Evolutionary conservation across 805 yeast species (phyloP).

Genomic region (Vanderwaltozyma verrucispora): DNA sequence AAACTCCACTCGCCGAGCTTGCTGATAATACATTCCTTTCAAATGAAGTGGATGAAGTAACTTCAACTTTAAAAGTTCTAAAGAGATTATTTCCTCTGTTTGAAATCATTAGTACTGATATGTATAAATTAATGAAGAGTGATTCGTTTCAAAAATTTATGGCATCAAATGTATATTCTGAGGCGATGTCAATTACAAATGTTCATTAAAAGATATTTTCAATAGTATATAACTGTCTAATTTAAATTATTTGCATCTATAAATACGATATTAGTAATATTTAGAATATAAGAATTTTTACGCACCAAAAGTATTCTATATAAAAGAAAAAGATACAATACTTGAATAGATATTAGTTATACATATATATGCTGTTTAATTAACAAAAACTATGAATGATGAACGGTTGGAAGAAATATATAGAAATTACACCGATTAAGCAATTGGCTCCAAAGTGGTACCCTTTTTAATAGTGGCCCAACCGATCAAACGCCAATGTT

Average conservation of each 20-base stretch:
- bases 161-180: constrained; percentile 31
- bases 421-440: constrained; percentile 10
- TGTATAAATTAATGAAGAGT: constrained; percentile 51
- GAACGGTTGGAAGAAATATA: constrained; percentile 1
- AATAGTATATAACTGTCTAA: not conserved
- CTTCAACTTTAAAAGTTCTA: constrained; percentile 28
- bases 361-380: constrained; percentile 9
- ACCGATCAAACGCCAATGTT: constrained; percentile 99
- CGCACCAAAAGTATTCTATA: no score
- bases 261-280: no score
- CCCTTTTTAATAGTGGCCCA: constrained; percentile 99
- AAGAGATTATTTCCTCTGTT: constrained; percentile 35
- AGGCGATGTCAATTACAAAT: constrained; percentile 12
- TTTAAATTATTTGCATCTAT: not conserved
- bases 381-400: constrained; percentile 4
- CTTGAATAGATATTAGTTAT: constrained; percentile 6
- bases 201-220: not conserved
- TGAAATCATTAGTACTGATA: constrained; percentile 38
- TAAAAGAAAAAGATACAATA: not conserved
- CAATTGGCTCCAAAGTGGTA: constrained; percentile 71
- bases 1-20: not conserved
- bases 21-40: not conserved
- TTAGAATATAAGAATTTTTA: no score
- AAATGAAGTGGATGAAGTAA: constrained; percentile 1
- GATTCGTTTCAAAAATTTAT: constrained; percentile 70